phyloP scores from a whole-genome alignment of 164 flowering plant genomes.

The Macadamia tetraphylla region DNA sequence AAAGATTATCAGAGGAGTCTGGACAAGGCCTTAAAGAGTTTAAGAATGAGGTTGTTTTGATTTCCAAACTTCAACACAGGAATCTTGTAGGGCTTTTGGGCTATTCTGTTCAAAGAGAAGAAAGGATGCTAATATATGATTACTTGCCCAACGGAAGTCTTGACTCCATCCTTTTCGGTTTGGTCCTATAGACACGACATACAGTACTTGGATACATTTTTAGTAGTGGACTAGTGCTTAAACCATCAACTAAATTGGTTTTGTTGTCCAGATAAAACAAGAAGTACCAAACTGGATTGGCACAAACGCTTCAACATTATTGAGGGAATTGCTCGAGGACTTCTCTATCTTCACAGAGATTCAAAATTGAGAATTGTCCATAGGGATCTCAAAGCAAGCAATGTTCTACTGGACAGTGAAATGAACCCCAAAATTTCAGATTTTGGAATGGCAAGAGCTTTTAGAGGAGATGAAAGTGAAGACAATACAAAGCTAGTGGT shows the following conservation, averaged over 20 bases:
- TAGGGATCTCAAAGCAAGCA: constrained; percentile 38
- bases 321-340: constrained; percentile 16
- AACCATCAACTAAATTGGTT: too few species aligned
- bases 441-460: constrained; percentile 31
- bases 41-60: constrained; percentile 56
- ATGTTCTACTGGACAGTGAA: constrained; percentile 28
- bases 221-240: too few species aligned
- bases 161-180: constrained; percentile 50
- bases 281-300: constrained; percentile 22
- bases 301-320: constrained; percentile 23
- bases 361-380: constrained; percentile 35
- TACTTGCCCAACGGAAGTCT: constrained; percentile 59
- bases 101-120: constrained; percentile 52
- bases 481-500: constrained; percentile 28
- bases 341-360: constrained; percentile 26
- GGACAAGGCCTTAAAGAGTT: constrained; percentile 64
- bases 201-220: too few species aligned
- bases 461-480: constrained; percentile 26
- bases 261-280: constrained; percentile 1
- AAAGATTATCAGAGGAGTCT: constrained; percentile 52
- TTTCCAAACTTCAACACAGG: constrained; percentile 66
- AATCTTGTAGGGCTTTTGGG: constrained; percentile 67
- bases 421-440: constrained; percentile 38
- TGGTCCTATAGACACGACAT: neutral
- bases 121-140: constrained; percentile 62